These are phyloP conservation scores for Litchi chinensis DNA, from an alignment of 345 rosid species.

Conservation along the genomic window DNA sequence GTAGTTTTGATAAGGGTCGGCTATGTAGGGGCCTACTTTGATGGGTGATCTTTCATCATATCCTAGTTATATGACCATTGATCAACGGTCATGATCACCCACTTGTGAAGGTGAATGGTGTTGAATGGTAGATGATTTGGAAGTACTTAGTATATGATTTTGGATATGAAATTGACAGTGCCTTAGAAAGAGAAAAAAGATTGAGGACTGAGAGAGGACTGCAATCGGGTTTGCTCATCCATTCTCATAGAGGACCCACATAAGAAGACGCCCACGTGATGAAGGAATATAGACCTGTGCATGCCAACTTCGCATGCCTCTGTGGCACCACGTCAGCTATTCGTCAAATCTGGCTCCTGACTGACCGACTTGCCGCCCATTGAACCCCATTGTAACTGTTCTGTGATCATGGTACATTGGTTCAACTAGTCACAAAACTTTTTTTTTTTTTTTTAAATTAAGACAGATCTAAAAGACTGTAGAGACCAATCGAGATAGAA, in stretches of 20 bases:
- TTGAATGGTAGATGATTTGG: conserved; percentile 2
- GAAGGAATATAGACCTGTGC: background rate
- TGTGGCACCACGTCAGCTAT: conserved; percentile 27
- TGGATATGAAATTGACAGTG: background rate
- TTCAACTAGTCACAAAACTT: no score
- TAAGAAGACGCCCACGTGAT: background rate
- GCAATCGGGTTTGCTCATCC: no score
- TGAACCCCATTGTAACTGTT: background rate
- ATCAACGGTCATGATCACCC: background rate
- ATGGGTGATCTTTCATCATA: background rate
- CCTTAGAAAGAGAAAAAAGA: no score
- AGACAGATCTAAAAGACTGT: no score
- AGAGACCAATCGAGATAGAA: no score
- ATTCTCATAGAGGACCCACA: background rate
- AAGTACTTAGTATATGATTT: background rate
- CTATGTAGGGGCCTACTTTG: conserved; percentile 1
- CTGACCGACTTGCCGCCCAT: background rate
- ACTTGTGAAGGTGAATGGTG: no score
- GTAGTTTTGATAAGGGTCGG: conserved; percentile 19
- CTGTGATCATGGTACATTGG: background rate
- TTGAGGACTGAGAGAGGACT: no score
- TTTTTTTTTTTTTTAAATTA: no score
- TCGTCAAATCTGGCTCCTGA: background rate
- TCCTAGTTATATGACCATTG: background rate
- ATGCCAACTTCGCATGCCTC: background rate